Evolutionary conservation across 2,329 filamentous ascomycete species (phyloP).

Genomic region (Exophiala calicioides): DNA sequence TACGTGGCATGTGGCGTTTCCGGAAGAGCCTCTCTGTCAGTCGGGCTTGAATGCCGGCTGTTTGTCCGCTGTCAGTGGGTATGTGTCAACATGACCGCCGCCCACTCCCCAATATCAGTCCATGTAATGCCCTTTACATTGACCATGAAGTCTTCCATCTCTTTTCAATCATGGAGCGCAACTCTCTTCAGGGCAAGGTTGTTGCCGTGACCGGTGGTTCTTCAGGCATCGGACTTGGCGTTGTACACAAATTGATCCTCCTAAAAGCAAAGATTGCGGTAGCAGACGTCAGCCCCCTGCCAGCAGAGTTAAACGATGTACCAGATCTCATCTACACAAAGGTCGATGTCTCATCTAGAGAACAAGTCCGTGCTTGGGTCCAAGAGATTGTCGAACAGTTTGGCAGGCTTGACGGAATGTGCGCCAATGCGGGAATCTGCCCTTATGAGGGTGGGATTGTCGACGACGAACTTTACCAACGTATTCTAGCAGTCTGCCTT

Average conservation of each 20-base stretch:
- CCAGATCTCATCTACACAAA: slow-evolving; percentile 13
- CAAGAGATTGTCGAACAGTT: slow-evolving; percentile 42
- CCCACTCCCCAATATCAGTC: neutral
- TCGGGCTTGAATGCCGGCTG: neutral
- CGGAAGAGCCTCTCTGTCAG: neutral
- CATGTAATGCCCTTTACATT: neutral
- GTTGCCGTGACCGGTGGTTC: slow-evolving; percentile 17
- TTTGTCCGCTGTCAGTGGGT: no score
- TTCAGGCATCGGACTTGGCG: slow-evolving; percentile 13
- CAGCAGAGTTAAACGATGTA: slow-evolving; percentile 4
- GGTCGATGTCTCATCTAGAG: slow-evolving; percentile 13
- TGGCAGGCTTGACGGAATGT: slow-evolving; percentile 42
- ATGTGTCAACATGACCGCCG: no score
- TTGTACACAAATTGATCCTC: slow-evolving; percentile 11
- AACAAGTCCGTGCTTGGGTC: slow-evolving; percentile 29
- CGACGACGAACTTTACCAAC: slow-evolving; percentile 10
- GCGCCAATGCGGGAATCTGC: slow-evolving; percentile 48
- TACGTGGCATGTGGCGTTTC: slow-evolving; percentile 3
- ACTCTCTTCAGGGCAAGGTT: slow-evolving; percentile 11
- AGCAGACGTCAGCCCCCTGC: slow-evolving; percentile 8
- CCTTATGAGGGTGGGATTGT: slow-evolving; percentile 11
- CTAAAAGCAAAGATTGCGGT: slow-evolving; percentile 15
- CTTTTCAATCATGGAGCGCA: slow-evolving; percentile 12
- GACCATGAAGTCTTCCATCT: neutral
- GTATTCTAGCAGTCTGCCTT: slow-evolving; percentile 13